Percentiles rank a stretch among this genome's conserved stretches.
Evolutionary conservation across 2,329 filamentous ascomycete genomes (phyloP).

Genomic region (Colletotrichum kahawae): DNA sequence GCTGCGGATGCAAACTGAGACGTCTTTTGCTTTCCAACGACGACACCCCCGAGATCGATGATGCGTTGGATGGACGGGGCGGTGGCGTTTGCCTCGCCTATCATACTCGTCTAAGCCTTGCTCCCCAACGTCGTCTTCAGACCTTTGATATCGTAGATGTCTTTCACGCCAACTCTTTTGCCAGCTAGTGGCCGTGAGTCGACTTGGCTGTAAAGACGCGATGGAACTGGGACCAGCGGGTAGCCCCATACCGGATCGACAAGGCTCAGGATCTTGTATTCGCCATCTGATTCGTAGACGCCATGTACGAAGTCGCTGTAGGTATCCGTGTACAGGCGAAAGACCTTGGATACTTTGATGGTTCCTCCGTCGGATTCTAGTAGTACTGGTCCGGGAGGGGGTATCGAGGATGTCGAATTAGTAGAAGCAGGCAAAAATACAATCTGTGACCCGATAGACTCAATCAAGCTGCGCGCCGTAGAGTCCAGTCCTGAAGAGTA

Average conservation of each 20-base stretch:
- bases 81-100: not conserved
- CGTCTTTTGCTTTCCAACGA: not conserved
- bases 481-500: not conserved
- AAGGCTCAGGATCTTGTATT: not conserved
- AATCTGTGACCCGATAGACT: not conserved
- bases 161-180: not conserved
- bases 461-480: not conserved
- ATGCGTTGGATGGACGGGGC: not conserved
- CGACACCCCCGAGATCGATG: not conserved
- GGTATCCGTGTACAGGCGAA: not conserved
- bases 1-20: not conserved
- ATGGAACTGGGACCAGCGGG: fast-evolving
- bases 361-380: not conserved
- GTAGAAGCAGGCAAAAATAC: not conserved
- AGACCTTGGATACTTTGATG: fast-evolving
- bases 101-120: not conserved
- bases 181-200: not conserved
- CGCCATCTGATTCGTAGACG: not conserved
- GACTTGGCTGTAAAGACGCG: fast-evolving
- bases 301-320: not conserved
- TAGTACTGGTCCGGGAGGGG: not conserved
- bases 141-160: not conserved
- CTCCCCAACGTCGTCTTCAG: not conserved
- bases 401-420: fast-evolving
- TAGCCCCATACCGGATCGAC: not conserved